Conservation (phyloP, 352 stramenopile species). For the Globisporangium splendens region DNA sequence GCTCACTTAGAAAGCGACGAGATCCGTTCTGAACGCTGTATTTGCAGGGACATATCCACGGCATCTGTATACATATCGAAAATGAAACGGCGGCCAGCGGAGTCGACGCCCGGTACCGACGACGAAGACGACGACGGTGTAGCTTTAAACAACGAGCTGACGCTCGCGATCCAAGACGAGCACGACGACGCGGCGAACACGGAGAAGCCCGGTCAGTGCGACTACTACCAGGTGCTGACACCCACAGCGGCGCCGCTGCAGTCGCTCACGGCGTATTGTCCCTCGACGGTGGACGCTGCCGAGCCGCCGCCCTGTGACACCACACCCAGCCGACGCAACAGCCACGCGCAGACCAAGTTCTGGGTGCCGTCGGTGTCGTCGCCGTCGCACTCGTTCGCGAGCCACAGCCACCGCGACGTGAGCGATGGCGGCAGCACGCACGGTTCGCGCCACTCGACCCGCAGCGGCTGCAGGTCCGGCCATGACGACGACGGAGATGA, state of each 20-base stretch:
- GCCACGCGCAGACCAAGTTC: conserved; percentile 3
- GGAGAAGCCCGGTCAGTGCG: conserved; percentile 5
- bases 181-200: background rate
- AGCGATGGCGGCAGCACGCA: conserved; percentile 14
- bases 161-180: background rate
- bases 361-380: conserved; percentile 15
- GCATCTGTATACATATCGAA: too few relatives aligned
- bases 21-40: too few relatives aligned
- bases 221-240: conserved; percentile 15
- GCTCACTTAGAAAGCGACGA: too few relatives aligned
- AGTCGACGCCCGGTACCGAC: too few relatives aligned
- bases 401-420: conserved; percentile 17
- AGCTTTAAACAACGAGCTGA: background rate
- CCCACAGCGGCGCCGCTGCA: background rate
- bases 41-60: too few relatives aligned
- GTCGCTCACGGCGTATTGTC: conserved; percentile 1
- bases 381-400: conserved; percentile 13
- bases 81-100: too few relatives aligned
- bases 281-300: background rate
- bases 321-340: too few relatives aligned
- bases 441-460: conserved; percentile 20
- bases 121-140: too few relatives aligned
- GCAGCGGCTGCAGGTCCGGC: conserved; percentile 11
- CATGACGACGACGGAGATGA: background rate
- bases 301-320: background rate